Percentiles rank a stretch among this genome's conserved stretches.
Conservation (phyloP, 148 eudicot species). For the Polygonum maritimum region DNA sequence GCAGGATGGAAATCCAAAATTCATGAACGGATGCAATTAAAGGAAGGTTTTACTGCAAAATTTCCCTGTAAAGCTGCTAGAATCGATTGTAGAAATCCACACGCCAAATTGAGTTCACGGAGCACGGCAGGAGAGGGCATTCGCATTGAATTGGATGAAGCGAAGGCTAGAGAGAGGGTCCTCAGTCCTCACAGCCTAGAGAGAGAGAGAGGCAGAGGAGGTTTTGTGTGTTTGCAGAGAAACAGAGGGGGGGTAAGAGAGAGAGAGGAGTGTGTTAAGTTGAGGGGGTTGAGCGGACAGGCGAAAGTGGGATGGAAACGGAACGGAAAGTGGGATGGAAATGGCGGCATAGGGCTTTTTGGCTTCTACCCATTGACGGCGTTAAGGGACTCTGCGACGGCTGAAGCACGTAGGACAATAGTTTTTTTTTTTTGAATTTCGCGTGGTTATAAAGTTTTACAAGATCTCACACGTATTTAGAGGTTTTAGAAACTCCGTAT, state of each 20-base stretch:
- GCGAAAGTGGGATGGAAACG: background rate
- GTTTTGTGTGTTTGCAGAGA: background rate
- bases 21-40: background rate
- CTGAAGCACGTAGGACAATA: no score
- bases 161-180: background rate
- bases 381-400: no score
- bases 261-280: background rate
- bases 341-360: no score
- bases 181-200: background rate
- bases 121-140: conserved; percentile 8
- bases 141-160: background rate
- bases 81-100: background rate
- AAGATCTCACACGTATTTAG: no score
- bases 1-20: background rate
- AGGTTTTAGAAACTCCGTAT: no score
- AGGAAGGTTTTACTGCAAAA: background rate
- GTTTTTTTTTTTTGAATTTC: no score
- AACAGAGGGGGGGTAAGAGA: background rate
- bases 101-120: background rate
- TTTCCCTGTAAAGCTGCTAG: background rate
- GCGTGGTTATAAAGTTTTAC: no score
- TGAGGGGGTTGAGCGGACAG: conserved; percentile 1
- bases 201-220: background rate
- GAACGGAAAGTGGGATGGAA: no score
- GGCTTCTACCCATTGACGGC: no score